Percentiles rank a stretch among this genome's conserved stretches.
phyloP scores from a whole-genome alignment of 345 rosid genomes.

The Trapa bicornis region DNA sequence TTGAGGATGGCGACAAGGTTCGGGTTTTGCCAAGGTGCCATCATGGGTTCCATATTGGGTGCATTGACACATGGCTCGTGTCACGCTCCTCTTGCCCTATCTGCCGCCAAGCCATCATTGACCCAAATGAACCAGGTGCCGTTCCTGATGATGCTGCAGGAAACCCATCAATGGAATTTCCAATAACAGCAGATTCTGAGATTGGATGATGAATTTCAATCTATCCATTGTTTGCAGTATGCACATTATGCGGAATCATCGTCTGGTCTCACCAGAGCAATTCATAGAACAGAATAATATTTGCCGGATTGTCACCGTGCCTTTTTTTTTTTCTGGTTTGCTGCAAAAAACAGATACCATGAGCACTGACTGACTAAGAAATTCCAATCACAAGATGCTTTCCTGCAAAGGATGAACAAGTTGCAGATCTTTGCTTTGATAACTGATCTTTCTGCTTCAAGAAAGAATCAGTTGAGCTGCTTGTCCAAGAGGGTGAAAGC shows the following conservation, averaged over 20 bases:
- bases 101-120: constrained; percentile 48
- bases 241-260: background rate
- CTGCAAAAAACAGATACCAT: background rate
- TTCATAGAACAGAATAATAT: background rate
- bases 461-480: background rate
- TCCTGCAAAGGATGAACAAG: background rate
- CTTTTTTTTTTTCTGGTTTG: too few species aligned
- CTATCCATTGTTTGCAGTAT: background rate
- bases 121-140: constrained; percentile 14
- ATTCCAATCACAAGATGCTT: background rate
- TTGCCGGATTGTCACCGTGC: background rate
- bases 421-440: background rate
- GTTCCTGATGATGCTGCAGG: constrained; percentile 18
- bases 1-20: constrained; percentile 51
- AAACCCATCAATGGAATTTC: background rate
- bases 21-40: constrained; percentile 58
- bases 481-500: background rate
- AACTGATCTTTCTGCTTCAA: background rate
- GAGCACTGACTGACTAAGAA: background rate
- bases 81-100: constrained; percentile 62
- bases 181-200: constrained; percentile 5
- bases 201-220: constrained; percentile 7
- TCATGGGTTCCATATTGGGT: constrained; percentile 62
- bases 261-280: too few species aligned
- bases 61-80: constrained; percentile 57